These are phyloP conservation scores for Curvularia sp. DNA, from an alignment of 2,329 filamentous ascomycete genomes.

Conservation along the genomic window DNA sequence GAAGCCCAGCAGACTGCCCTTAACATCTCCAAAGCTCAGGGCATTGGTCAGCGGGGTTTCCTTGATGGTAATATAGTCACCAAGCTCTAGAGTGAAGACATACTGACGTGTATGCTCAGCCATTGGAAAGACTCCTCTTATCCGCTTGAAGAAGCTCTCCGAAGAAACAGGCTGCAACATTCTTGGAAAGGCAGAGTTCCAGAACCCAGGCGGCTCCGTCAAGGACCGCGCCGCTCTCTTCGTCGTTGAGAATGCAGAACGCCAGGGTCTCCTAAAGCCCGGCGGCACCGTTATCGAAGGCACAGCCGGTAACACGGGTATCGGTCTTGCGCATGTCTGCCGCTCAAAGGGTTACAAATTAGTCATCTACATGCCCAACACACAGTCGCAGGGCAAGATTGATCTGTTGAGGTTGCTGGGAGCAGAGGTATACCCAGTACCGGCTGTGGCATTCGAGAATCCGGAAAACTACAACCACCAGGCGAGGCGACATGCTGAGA, in stretches of 20 bases:
- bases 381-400: conserved; percentile 97
- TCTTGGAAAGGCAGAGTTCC: conserved; percentile 97
- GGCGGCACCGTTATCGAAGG: conserved; percentile 97
- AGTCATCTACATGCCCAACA: conserved; percentile 99
- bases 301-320: conserved; percentile 96
- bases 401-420: conserved; percentile 89
- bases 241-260: conserved; percentile 92
- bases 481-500: conserved; percentile 86
- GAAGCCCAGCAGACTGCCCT: conserved; percentile 68
- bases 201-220: conserved; percentile 94
- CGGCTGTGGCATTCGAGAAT: conserved; percentile 94
- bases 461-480: conserved; percentile 98
- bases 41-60: conserved; percentile 74
- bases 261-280: conserved; percentile 78
- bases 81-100: background rate
- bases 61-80: conserved; percentile 72
- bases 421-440: conserved; percentile 94
- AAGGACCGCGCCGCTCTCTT: conserved; percentile 97
- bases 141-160: conserved; percentile 86
- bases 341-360: conserved; percentile 89
- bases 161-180: conserved; percentile 91
- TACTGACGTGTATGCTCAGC: conserved; percentile 60
- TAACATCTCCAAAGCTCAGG: conserved; percentile 79
- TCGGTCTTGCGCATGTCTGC: conserved; percentile 96
- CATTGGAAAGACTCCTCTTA: conserved; percentile 96